Conservation (phyloP, 495 filamentous ascomycete species). For the Penicillium cataractarum region DNA sequence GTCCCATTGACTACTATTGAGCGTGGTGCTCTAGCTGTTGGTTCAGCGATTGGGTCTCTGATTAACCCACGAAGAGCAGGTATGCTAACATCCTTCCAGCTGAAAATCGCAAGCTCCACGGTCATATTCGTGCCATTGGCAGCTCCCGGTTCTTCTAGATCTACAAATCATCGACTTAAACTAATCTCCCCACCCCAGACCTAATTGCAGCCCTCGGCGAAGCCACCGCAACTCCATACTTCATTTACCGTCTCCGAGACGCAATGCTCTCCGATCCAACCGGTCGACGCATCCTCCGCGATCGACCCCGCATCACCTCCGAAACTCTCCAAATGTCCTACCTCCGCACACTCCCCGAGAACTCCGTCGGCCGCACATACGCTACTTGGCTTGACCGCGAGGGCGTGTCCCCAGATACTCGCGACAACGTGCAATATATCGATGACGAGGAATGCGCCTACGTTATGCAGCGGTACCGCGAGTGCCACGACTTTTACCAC, state of each 20-base stretch:
- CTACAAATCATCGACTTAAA: constrained; percentile 1
- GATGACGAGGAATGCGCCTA: constrained; percentile 95
- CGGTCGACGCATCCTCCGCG: constrained; percentile 87
- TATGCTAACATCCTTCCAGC: constrained; percentile 26
- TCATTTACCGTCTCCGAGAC: constrained; percentile 88
- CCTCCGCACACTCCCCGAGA: constrained; percentile 70
- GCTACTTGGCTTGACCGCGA: constrained; percentile 87
- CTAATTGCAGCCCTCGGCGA: constrained; percentile 93
- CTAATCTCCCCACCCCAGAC: constrained; percentile 55
- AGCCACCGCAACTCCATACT: constrained; percentile 91
- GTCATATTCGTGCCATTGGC: background rate
- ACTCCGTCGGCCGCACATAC: constrained; percentile 85
- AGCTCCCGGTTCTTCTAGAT: background rate
- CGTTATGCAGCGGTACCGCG: constrained; percentile 97
- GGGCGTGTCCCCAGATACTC: constrained; percentile 89
- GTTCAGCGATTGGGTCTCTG: constrained; percentile 79
- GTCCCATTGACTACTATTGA: constrained; percentile 82
- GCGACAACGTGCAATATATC: constrained; percentile 79
- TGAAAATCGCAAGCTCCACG: background rate
- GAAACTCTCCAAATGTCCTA: constrained; percentile 68
- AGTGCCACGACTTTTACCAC: constrained; percentile 98
- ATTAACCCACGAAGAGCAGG: constrained; percentile 79
- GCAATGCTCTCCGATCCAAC: constrained; percentile 85
- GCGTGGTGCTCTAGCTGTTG: constrained; percentile 74
- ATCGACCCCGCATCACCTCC: constrained; percentile 86